A percentile compares a stretch with the other conserved stretches of the same genome.
Evolutionary conservation across 2,329 filamentous ascomycete genomes (phyloP).

Genomic region (Sclerotiophoma versabilis): DNA sequence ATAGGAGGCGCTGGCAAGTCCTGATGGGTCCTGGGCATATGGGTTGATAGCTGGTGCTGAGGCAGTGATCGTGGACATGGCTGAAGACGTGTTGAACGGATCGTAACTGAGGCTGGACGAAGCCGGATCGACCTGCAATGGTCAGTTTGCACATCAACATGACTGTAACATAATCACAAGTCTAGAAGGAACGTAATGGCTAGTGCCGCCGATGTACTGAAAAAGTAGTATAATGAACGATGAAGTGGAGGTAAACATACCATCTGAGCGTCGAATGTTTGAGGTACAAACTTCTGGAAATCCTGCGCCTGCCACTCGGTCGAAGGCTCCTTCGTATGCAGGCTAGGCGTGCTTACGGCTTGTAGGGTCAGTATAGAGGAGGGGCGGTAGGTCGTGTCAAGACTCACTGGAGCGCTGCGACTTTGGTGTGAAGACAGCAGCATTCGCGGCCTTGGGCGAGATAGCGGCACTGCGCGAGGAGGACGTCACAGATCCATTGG

Average conservation of each 20-base stretch:
- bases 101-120: constrained; percentile 52
- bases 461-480: constrained; percentile 75
- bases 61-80: constrained; percentile 44
- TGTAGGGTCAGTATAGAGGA: constrained; percentile 23
- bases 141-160: not conserved
- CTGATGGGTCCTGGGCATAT: constrained; percentile 75
- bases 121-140: constrained; percentile 42
- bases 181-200: not conserved
- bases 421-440: constrained; percentile 83
- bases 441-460: constrained; percentile 88
- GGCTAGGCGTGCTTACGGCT: constrained; percentile 53
- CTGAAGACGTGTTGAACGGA: constrained; percentile 51
- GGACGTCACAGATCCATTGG: constrained; percentile 55
- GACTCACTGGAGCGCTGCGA: constrained; percentile 54
- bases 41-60: constrained; percentile 61
- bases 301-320: constrained; percentile 58
- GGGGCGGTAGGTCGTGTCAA: not conserved
- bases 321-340: constrained; percentile 56
- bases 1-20: constrained; percentile 68
- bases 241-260: constrained; percentile 47
- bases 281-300: constrained; percentile 63
- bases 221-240: not conserved
- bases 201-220: no score
- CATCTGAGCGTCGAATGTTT: constrained; percentile 60
- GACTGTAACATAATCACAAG: not conserved